phyloP scores from a whole-genome alignment of 371 early-diverging fungal species.

The Cokeromyces recurvatus region DNA sequence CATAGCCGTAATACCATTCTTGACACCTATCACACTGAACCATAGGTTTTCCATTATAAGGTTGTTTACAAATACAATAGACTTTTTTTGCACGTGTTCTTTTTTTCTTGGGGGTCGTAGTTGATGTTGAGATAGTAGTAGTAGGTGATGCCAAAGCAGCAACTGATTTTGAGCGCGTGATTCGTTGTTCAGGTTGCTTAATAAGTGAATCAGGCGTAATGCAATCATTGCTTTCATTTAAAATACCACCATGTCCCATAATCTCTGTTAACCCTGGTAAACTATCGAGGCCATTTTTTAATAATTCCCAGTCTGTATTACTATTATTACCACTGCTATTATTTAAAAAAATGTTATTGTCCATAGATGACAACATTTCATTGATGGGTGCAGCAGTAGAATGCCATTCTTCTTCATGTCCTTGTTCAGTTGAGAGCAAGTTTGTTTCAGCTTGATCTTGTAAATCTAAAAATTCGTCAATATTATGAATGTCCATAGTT shows the following conservation, averaged over 20 bases:
- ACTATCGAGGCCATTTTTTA: slow-evolving; percentile 6
- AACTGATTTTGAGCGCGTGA: slow-evolving; percentile 9
- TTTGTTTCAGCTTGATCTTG: slow-evolving; percentile 16
- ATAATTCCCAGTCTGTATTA: slow-evolving; percentile 9
- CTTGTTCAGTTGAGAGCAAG: slow-evolving; percentile 14
- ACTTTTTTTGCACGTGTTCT: slow-evolving; percentile 45
- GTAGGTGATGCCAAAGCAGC: not conserved
- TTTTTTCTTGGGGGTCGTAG: slow-evolving; percentile 6
- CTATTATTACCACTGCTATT: no score
- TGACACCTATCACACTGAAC: slow-evolving; percentile 72
- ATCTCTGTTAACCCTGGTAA: slow-evolving; percentile 5
- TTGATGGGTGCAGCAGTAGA: slow-evolving; percentile 7
- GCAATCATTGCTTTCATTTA: not conserved
- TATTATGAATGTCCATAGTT: slow-evolving; percentile 23
- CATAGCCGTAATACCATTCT: no score
- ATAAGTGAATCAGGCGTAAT: slow-evolving; percentile 17
- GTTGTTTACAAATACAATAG: slow-evolving; percentile 69
- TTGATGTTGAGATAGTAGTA: not conserved
- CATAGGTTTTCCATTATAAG: slow-evolving; percentile 73
- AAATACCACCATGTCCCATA: not conserved
- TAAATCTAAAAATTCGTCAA: slow-evolving; percentile 26
- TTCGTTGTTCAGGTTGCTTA: slow-evolving; percentile 10
- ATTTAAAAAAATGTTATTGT: not conserved
- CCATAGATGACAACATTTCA: not conserved
- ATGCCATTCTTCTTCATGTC: slow-evolving; percentile 16